Base-by-base conservation (phyloP, 306 rosid species). In the Hippophae tibetana region DNA sequence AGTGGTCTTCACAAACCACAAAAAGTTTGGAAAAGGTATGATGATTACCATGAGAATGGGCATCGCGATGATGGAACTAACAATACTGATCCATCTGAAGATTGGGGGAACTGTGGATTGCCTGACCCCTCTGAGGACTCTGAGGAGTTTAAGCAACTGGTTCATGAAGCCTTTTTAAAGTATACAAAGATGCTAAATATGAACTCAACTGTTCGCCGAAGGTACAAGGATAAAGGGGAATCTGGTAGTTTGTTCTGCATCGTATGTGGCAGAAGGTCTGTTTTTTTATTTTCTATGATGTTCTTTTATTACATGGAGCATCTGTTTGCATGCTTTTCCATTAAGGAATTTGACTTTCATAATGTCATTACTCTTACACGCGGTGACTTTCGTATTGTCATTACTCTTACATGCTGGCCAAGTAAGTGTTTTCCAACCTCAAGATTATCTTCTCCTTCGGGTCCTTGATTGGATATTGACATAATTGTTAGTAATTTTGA, bases 261-360 rank as follows among this genome's bases (percentile, higher is more conserved):
- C 67, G 92, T 79, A 43, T 90, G 98, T 68, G 89, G 98, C 82
- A 75, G 68, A 85, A 90, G 98, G 98, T 90, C 72, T 76, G 95
- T 18, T 85, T 77, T 18, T 47, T 81, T 79, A 82, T 82, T 78
- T 69, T 71, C 75, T 72, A 38, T 78, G 71, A 79, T 71, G 74
- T 65, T 66, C 62, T 76, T 77, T 60, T 58, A 60, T 69, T 54
- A 65, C 48, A 49, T 74, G 78, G 87, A 76, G 79, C 69, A 55
- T 59, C 63, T 76, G 61, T 72, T 69, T 60, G 67, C 67, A 62
- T 70, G 25, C 5, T 62, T 66, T 81, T 74, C 78, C 78, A 68
- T 73, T 75, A 66, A 56, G 77, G 78, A 71, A 58, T 73, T 62
- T 60, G 38, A 31, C 38, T 31, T 31, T 31, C 38, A 31, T 31